Base-by-base conservation (phyloP, 164 flowering plant species). In the Euptelea pleiosperma region DNA sequence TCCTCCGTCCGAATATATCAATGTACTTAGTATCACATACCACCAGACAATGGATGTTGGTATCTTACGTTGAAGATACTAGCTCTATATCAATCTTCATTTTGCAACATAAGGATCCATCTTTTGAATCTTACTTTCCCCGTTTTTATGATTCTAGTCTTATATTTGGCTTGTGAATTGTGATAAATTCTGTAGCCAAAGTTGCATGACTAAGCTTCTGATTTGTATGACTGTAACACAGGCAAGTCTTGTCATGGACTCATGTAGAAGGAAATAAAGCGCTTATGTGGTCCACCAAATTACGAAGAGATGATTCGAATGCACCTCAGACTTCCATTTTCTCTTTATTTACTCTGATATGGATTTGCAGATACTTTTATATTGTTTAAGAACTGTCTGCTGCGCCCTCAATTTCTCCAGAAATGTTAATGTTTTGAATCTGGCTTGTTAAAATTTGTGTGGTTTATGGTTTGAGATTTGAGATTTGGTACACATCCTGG, bases 221-320 rank as follows among this genome's bases (percentile, higher is more conserved):
- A 22, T 4, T 46, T 12, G 22, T 46, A 6, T 46, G 50, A 46
- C 29, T 48, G 21, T 29, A 5, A 24, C 28, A 3, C 52, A 48
- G 52, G 52, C 19, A 48, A 28, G 28, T 18, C 24, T 2, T 48
- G 34, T 28, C 28, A n/a, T 15, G n/a, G 31, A 10, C 52, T 47
- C 6, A 3, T 48, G 30, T 7, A 6, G 10, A 47, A 48, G 35
- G 52, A 48, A 48, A 48, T 48, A 48, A 48, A 48, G 18, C n/a
- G 52, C 52, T 48, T 31, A 26, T 48, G 35, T 48, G 18, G 28
- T 28, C 21, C 52, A 28, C 19, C 33, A 48, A 48, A 29, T 16
- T 48, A 29, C 21, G 7, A 5, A 15, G 50, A 48, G 34, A 48
- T 48, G 21, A 31, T 48, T 48, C 52, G 8, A 28, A 15, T 29